Evolutionary conservation across 495 filamentous ascomycete genomes (phyloP).

Genomic region (Neurospora cerealis): DNA sequence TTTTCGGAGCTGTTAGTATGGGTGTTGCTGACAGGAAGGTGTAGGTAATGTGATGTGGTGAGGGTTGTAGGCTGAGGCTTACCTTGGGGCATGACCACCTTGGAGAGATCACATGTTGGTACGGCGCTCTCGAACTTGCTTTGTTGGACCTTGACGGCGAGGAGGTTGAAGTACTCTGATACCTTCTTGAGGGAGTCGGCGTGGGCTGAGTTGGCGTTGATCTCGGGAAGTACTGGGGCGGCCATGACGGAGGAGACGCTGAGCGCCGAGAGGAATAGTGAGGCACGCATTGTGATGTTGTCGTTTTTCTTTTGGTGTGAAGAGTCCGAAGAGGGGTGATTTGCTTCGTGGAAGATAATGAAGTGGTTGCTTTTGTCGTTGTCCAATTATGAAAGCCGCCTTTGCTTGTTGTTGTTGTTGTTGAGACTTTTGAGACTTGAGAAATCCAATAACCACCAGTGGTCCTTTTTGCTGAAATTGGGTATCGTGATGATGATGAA

Average conservation of each 20-base stretch:
- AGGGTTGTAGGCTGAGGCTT: constrained; percentile 11
- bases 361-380: background rate
- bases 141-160: constrained; percentile 37
- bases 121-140: constrained; percentile 24
- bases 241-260: constrained; percentile 32
- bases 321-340: too few species aligned
- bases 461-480: constrained; percentile 11
- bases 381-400: background rate
- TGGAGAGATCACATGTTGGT: constrained; percentile 42
- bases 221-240: constrained; percentile 36
- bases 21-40: too few species aligned
- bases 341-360: background rate
- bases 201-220: constrained; percentile 21
- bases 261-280: constrained; percentile 36
- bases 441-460: constrained; percentile 1
- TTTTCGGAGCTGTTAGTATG: constrained; percentile 20
- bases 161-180: constrained; percentile 44
- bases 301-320: constrained; percentile 2
- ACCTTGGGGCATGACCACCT: constrained; percentile 36
- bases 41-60: background rate
- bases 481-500: constrained; percentile 15
- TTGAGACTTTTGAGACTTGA: background rate
- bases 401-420: background rate
- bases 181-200: constrained; percentile 31
- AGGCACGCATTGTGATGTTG: constrained; percentile 33